A percentile compares a stretch with the other conserved stretches of the same genome.
phyloP scores from a whole-genome alignment of 2,329 filamentous ascomycete genomes.

The Botrytis pseudocinerea region DNA sequence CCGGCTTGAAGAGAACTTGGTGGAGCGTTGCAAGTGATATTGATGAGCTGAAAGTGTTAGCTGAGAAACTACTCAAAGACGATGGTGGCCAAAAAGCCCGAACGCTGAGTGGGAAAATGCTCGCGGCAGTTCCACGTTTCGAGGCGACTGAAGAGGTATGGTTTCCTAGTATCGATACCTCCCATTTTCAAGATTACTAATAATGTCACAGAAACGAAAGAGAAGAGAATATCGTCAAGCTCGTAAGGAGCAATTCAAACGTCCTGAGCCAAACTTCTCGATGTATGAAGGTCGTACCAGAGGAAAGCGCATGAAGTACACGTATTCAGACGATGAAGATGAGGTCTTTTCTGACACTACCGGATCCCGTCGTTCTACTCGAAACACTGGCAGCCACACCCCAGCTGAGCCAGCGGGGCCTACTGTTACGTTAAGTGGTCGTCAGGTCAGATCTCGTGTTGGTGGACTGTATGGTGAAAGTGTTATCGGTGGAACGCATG shows the following conservation, averaged over 20 bases:
- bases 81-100: conserved; percentile 83
- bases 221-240: conserved; percentile 87
- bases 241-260: conserved; percentile 73
- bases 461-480: conserved; percentile 56
- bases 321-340: conserved; percentile 86
- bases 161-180: not conserved
- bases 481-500: conserved; percentile 52
- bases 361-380: conserved; percentile 66
- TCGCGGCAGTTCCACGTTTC: conserved; percentile 79
- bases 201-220: conserved; percentile 70
- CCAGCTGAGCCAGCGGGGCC: conserved; percentile 66
- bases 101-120: conserved; percentile 74
- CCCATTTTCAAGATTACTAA: conserved; percentile 28
- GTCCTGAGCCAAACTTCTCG: conserved; percentile 86
- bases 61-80: conserved; percentile 70
- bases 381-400: conserved; percentile 73
- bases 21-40: conserved; percentile 90
- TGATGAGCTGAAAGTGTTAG: conserved; percentile 75
- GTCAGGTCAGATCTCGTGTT: conserved; percentile 70
- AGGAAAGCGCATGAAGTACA: conserved; percentile 95
- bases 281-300: conserved; percentile 94
- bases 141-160: conserved; percentile 88
- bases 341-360: conserved; percentile 65
- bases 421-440: conserved; percentile 79
- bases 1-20: conserved; percentile 76